Evolutionary conservation across 495 filamentous ascomycete species (phyloP).

Genomic region (Talaromyces adpressus): DNA sequence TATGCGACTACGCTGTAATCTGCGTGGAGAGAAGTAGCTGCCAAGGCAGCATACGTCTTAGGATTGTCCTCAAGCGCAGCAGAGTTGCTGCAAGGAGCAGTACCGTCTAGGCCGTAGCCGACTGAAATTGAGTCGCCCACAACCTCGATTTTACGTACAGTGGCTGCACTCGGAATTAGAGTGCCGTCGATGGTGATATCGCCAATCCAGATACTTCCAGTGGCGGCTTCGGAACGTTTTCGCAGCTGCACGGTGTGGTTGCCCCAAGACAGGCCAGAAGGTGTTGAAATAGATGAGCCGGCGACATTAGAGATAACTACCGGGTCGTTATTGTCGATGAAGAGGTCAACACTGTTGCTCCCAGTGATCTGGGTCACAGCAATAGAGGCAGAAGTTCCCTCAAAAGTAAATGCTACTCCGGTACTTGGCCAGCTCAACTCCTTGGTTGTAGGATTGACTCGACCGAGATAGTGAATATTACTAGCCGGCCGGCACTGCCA

Average conservation of each 20-base stretch:
- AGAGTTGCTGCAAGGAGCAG: conserved; percentile 10
- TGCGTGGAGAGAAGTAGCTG: conserved; percentile 5
- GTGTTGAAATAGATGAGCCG: conserved; percentile 7
- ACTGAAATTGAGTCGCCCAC: conserved; percentile 13
- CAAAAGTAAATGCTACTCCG: conserved; percentile 10
- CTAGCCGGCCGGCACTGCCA: neutral
- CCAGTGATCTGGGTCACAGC: conserved; percentile 7
- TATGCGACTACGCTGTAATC: conserved; percentile 13
- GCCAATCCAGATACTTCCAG: conserved; percentile 7
- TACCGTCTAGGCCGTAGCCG: conserved; percentile 11
- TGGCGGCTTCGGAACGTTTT: conserved; percentile 12
- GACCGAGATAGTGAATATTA: conserved; percentile 8
- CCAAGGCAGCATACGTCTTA: conserved; percentile 10
- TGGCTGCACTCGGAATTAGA: neutral
- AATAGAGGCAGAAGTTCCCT: conserved; percentile 11
- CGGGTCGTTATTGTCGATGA: conserved; percentile 6
- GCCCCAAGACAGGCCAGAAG: conserved; percentile 1
- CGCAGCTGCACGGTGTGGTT: conserved; percentile 10
- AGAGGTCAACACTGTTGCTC: conserved; percentile 10
- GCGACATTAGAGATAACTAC: conserved; percentile 12
- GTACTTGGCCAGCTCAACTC: conserved; percentile 12
- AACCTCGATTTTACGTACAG: conserved; percentile 9
- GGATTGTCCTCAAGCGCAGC: conserved; percentile 13
- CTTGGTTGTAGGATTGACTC: conserved; percentile 10
- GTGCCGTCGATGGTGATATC: conserved; percentile 10